These are phyloP conservation scores for Saccharomycopsis sp. DNA, from an alignment of 805 yeast genomes.

Conservation along the genomic window DNA sequence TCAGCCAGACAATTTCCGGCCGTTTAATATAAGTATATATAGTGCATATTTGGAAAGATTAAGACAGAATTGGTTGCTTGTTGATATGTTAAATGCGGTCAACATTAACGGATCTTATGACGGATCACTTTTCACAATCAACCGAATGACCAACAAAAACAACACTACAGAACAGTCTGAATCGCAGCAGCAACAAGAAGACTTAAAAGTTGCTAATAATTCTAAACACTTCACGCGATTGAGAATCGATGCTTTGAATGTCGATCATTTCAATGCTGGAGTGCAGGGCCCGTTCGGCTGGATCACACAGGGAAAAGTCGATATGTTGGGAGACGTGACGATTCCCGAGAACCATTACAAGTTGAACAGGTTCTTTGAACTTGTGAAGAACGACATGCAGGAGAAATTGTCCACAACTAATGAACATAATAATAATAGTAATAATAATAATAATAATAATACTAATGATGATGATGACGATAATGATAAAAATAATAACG, in stretches of 20 bases:
- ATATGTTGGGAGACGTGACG: constrained; percentile 85
- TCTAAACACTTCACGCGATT: constrained; percentile 40
- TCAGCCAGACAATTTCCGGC: constrained; percentile 78
- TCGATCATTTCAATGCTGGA: constrained; percentile 88
- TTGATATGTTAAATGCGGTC: constrained; percentile 76
- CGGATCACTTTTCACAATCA: constrained; percentile 86
- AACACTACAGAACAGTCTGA: constrained; percentile 15
- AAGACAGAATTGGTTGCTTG: constrained; percentile 89
- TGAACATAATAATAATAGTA: background rate
- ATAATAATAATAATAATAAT: no score
- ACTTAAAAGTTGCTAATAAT: background rate
- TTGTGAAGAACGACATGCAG: constrained; percentile 34
- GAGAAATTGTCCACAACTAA: background rate
- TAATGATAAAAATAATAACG: background rate
- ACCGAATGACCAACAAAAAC: constrained; percentile 32
- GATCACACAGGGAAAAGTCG: constrained; percentile 89
- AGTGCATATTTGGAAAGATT: constrained; percentile 73
- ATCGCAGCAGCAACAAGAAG: background rate
- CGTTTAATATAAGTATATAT: constrained; percentile 82
- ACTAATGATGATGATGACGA: no score
- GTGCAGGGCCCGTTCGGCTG: constrained; percentile 95
- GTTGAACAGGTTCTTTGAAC: constrained; percentile 18
- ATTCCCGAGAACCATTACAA: constrained; percentile 48
- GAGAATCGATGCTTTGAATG: constrained; percentile 75
- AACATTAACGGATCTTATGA: constrained; percentile 88